phyloP scores from a whole-genome alignment of 2,329 filamentous ascomycete genomes.

The Xylaria arbuscula region DNA sequence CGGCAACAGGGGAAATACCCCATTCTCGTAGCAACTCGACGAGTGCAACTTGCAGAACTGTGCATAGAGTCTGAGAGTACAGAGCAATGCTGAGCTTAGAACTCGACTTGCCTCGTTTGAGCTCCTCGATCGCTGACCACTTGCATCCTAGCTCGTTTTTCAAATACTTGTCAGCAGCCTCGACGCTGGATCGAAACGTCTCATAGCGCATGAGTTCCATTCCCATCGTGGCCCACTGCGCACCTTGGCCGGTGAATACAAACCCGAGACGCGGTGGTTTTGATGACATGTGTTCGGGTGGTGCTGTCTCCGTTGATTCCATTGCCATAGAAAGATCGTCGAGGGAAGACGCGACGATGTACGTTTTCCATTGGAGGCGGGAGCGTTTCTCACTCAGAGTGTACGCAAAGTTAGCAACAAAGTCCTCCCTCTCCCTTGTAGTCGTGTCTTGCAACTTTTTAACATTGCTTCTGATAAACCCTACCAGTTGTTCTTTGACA shows the following conservation, averaged over 20 bases:
- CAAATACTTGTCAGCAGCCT: neutral
- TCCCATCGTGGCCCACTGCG: conserved; percentile 43
- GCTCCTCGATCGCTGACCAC: conserved; percentile 30
- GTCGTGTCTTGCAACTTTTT: too few species aligned
- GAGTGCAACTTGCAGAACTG: conserved; percentile 27
- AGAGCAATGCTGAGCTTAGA: conserved; percentile 8
- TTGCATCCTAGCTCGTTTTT: conserved; percentile 23
- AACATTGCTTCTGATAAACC: too few species aligned
- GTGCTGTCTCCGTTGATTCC: neutral
- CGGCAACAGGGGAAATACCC: conserved; percentile 13
- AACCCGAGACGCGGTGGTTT: conserved; percentile 16
- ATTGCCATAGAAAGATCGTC: conserved; percentile 14
- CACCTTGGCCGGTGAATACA: conserved; percentile 37
- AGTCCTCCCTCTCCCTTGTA: too few species aligned
- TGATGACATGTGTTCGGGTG: neutral
- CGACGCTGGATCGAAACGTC: neutral
- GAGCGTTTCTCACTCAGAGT: too few species aligned
- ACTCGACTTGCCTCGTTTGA: neutral
- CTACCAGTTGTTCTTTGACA: too few species aligned
- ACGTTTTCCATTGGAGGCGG: too few species aligned
- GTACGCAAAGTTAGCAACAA: too few species aligned
- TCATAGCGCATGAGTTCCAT: conserved; percentile 27
- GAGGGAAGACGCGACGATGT: neutral
- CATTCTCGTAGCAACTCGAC: conserved; percentile 3
- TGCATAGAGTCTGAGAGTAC: conserved; percentile 24